A percentile compares a stretch with the other conserved stretches of the same genome.
Evolutionary conservation across 129 eudicot species (phyloP).

Genomic region (Flaveria trinervia): DNA sequence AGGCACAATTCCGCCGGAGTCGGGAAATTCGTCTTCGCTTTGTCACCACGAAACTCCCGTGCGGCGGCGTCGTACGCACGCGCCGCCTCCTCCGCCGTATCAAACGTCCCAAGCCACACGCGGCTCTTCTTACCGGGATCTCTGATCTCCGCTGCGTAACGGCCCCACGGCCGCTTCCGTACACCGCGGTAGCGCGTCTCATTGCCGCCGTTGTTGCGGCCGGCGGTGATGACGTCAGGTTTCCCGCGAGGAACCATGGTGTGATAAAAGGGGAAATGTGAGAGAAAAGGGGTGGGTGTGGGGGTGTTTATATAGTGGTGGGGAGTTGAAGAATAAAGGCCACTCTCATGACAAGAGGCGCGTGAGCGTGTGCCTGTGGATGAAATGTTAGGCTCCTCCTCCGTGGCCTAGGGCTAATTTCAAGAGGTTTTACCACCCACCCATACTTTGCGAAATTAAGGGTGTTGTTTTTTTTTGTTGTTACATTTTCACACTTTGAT

Average conservation of each 20-base stretch:
- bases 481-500: not conserved
- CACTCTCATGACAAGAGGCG: slow-evolving; percentile 38
- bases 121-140: slow-evolving; percentile 67
- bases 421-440: slow-evolving; percentile 53
- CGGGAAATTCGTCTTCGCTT: slow-evolving; percentile 59
- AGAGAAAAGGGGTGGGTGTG: slow-evolving; percentile 21
- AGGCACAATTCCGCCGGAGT: slow-evolving; percentile 26
- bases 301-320: slow-evolving; percentile 40
- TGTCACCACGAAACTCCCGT: slow-evolving; percentile 51
- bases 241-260: slow-evolving; percentile 55
- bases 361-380: slow-evolving; percentile 30
- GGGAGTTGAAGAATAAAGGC: slow-evolving; percentile 4
- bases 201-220: slow-evolving; percentile 14
- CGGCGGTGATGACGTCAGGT: slow-evolving; percentile 28
- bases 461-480: not conserved
- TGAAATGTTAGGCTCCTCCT: slow-evolving; percentile 43
- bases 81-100: slow-evolving; percentile 54
- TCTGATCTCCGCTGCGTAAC: slow-evolving; percentile 70
- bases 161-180: slow-evolving; percentile 61
- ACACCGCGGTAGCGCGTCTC: slow-evolving; percentile 60
- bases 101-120: slow-evolving; percentile 68
- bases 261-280: slow-evolving; percentile 14
- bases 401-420: slow-evolving; percentile 58
- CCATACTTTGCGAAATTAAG: slow-evolving; percentile 42
- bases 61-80: slow-evolving; percentile 59